These are phyloP conservation scores for Flaveria brownii DNA, from an alignment of 129 eudicot genomes.

Conservation along the genomic window DNA sequence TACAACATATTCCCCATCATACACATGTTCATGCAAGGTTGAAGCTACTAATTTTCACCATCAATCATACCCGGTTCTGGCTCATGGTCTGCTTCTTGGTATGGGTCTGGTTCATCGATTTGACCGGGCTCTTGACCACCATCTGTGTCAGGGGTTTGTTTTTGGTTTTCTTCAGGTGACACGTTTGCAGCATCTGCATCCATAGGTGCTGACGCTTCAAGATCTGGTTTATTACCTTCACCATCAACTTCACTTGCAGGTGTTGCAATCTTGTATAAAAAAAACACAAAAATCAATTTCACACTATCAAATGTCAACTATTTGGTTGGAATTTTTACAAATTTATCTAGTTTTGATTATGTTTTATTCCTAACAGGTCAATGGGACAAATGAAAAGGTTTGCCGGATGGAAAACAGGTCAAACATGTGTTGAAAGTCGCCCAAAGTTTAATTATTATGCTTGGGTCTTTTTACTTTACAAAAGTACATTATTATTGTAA, in stretches of 20 bases:
- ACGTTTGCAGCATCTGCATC: slow-evolving; percentile 56
- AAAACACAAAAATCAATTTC: not conserved
- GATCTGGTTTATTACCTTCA: slow-evolving; percentile 57
- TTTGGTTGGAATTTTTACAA: not conserved
- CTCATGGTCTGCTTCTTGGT: slow-evolving; percentile 54
- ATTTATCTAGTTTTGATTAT: not conserved
- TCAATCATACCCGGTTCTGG: slow-evolving; percentile 65
- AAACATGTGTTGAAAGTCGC: not conserved
- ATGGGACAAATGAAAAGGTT: not conserved
- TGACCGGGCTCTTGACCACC: slow-evolving; percentile 73
- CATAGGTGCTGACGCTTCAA: slow-evolving; percentile 63
- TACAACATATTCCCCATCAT: no score
- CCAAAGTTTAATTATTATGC: not conserved
- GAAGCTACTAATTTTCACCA: slow-evolving; percentile 41
- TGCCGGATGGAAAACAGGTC: not conserved
- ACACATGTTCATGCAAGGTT: no score
- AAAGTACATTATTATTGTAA: not conserved
- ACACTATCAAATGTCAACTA: not conserved
- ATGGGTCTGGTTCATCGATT: slow-evolving; percentile 57
- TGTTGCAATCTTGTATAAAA: slow-evolving; percentile 46
- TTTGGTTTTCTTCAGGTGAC: slow-evolving; percentile 62
- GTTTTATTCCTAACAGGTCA: not conserved
- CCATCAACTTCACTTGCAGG: slow-evolving; percentile 70
- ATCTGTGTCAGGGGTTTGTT: slow-evolving; percentile 68
- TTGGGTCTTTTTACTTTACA: no score